These are phyloP conservation scores for Solanum lycopersicoides DNA, from an alignment of 257 asterid genomes.

Conservation along the genomic window DNA sequence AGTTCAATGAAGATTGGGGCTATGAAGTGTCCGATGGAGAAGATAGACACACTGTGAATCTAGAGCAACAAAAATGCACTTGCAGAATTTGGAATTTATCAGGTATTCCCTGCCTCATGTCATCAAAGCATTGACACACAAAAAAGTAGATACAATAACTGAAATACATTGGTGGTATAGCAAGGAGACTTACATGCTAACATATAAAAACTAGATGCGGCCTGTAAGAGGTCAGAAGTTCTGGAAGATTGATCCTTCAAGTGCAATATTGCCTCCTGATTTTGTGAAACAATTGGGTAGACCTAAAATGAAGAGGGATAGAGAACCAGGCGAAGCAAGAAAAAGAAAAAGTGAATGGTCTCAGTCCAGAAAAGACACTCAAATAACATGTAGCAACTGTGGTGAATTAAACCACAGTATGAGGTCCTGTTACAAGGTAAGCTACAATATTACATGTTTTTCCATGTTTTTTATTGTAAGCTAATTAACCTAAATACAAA, in stretches of 20 bases:
- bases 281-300: too few relatives aligned
- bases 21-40: too few relatives aligned
- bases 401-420: background rate
- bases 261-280: too few relatives aligned
- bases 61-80: too few relatives aligned
- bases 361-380: too few relatives aligned
- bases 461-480: too few relatives aligned
- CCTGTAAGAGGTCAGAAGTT: background rate
- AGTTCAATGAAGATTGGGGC: too few relatives aligned
- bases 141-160: background rate
- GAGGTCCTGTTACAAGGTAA: background rate
- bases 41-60: too few relatives aligned
- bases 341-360: background rate
- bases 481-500: too few relatives aligned
- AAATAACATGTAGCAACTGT: background rate
- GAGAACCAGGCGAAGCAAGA: background rate
- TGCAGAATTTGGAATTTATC: too few relatives aligned
- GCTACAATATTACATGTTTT: background rate
- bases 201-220: background rate
- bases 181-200: background rate
- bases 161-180: background rate
- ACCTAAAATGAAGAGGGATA: too few relatives aligned
- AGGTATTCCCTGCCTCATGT: background rate
- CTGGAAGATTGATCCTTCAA: background rate
- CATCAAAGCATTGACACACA: background rate